Evolutionary conservation across 129 eudicot genomes (phyloP).

Genomic region (Mikania micrantha): DNA sequence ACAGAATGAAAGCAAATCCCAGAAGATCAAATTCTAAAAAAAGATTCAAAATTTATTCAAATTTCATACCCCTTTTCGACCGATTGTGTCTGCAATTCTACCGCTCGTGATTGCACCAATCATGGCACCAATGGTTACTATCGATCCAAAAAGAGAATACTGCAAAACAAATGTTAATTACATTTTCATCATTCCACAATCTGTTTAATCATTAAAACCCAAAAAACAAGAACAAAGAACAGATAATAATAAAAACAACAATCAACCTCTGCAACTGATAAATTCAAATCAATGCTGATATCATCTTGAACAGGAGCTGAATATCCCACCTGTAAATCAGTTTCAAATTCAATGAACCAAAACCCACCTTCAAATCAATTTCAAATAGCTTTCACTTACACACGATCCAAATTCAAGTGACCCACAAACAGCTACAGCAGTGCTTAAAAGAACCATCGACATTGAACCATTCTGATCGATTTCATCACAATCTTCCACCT

Average conservation of each 20-base stretch:
- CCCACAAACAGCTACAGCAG: constrained; percentile 87
- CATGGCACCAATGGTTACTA: constrained; percentile 86
- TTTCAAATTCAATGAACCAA: constrained; percentile 16
- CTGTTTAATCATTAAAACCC: not conserved
- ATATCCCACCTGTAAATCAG: constrained; percentile 78
- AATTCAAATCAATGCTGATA: constrained; percentile 55
- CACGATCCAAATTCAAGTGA: constrained; percentile 86
- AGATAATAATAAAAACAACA: not conserved
- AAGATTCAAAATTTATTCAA: not conserved
- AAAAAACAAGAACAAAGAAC: not conserved
- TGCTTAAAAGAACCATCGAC: constrained; percentile 62
- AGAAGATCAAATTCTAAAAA: no score
- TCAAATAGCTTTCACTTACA: constrained; percentile 47
- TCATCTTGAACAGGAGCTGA: constrained; percentile 85
- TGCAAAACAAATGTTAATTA: constrained; percentile 30
- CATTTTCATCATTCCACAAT: not conserved
- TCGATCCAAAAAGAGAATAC: constrained; percentile 84
- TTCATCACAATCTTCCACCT: constrained; percentile 13
- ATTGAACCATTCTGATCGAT: constrained; percentile 34
- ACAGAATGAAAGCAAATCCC: no score
- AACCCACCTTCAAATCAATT: not conserved
- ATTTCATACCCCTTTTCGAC: constrained; percentile 86
- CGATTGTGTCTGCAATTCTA: constrained; percentile 58
- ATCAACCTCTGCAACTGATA: constrained; percentile 63
- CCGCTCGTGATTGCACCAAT: constrained; percentile 88